phyloP scores from a whole-genome alignment of 2,329 filamentous ascomycete genomes.

The Endoconidiophora laricicola region DNA sequence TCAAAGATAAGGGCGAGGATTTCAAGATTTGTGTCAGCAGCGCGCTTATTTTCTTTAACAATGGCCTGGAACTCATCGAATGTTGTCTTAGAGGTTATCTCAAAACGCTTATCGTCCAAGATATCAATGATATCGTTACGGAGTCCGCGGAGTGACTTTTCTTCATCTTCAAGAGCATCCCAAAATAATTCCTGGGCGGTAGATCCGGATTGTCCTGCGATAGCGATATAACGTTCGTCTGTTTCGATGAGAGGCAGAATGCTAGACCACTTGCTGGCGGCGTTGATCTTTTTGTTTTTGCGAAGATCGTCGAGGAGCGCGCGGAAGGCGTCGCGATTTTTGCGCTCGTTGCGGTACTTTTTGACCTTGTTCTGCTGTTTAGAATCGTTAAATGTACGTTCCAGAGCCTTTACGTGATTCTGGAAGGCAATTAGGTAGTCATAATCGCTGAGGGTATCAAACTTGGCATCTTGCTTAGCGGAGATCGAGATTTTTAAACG shows the following conservation, averaged over 20 bases:
- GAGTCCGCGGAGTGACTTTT: conserved; percentile 64
- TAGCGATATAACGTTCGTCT: conserved; percentile 67
- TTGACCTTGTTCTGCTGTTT: conserved; percentile 74
- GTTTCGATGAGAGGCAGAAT: conserved; percentile 58
- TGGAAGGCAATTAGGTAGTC: conserved; percentile 89
- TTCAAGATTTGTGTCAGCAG: conserved; percentile 70
- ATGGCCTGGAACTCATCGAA: conserved; percentile 75
- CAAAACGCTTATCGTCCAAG: conserved; percentile 80
- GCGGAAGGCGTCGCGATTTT: conserved; percentile 68
- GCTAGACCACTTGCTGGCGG: conserved; percentile 78
- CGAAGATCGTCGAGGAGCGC: conserved; percentile 59
- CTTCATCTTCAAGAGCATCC: conserved; percentile 89
- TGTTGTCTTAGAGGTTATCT: conserved; percentile 71
- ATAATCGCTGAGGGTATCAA: conserved; percentile 68
- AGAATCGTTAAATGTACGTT: conserved; percentile 79
- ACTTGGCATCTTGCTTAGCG: conserved; percentile 59
- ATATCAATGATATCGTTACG: conserved; percentile 77
- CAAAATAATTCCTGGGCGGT: conserved; percentile 85
- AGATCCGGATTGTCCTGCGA: conserved; percentile 72
- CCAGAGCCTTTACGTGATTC: conserved; percentile 82
- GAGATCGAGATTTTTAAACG: conserved; percentile 35
- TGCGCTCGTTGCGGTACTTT: conserved; percentile 67
- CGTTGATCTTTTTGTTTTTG: conserved; percentile 65
- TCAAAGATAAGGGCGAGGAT: conserved; percentile 70
- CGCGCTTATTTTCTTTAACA: conserved; percentile 73